Evolutionary conservation across 441 rosid genomes (phyloP).

Genomic region (Macaranga tanarius): DNA sequence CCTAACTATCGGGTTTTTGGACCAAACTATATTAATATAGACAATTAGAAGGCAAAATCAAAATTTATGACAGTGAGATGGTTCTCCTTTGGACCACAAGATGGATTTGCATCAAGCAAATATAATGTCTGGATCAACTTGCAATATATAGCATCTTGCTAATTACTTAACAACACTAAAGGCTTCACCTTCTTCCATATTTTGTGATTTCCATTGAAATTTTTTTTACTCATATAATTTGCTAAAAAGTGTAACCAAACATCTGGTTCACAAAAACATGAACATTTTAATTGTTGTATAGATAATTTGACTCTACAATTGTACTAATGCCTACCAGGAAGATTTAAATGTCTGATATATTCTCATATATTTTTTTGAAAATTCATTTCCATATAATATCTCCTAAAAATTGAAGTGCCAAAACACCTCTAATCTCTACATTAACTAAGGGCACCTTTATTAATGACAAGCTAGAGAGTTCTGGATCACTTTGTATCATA

Average conservation of each 20-base stretch:
- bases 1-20: too few relatives aligned
- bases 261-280: background rate
- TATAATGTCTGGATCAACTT: background rate
- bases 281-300: background rate
- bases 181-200: conserved; percentile 15
- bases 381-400: conserved; percentile 86
- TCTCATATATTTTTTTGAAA: background rate
- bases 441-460: conserved; percentile 86
- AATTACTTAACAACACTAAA: background rate
- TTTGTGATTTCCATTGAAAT: conserved; percentile 3
- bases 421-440: conserved; percentile 95
- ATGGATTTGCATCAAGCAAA: background rate
- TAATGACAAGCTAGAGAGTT: conserved; percentile 62
- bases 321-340: background rate
- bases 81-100: background rate
- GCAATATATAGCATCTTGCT: background rate
- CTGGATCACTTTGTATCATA: conserved; percentile 67
- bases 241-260: background rate
- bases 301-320: background rate
- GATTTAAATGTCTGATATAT: background rate
- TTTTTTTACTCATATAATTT: background rate
- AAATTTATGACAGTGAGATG: background rate
- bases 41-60: background rate
- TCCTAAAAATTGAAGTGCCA: conserved; percentile 85
- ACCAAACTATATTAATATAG: background rate